phyloP scores from a whole-genome alignment of 352 stramenopile species.

The Globisporangium acanthophoron region DNA sequence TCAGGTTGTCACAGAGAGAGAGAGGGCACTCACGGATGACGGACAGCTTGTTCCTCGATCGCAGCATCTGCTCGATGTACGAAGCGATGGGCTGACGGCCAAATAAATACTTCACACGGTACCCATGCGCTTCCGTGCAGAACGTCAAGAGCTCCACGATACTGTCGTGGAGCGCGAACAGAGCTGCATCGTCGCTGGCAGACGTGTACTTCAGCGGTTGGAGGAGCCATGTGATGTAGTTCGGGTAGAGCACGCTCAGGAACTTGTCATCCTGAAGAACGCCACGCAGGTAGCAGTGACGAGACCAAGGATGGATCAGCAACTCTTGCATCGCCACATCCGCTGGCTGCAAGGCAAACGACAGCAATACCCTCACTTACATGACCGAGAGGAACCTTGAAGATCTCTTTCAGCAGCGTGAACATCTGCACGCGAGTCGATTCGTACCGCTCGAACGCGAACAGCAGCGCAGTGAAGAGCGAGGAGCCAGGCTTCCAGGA shows the following conservation, averaged over 20 bases:
- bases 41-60: slow-evolving; percentile 79
- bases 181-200: slow-evolving; percentile 31
- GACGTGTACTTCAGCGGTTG: slow-evolving; percentile 69
- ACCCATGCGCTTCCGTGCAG: slow-evolving; percentile 77
- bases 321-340: neutral
- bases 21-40: slow-evolving; percentile 58
- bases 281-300: neutral
- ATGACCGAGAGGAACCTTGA: slow-evolving; percentile 59
- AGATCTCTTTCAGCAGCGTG: slow-evolving; percentile 66
- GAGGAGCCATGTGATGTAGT: slow-evolving; percentile 84
- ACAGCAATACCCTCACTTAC: slow-evolving; percentile 16
- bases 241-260: slow-evolving; percentile 79
- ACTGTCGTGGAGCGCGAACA: slow-evolving; percentile 78
- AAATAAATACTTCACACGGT: slow-evolving; percentile 86
- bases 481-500: slow-evolving; percentile 59
- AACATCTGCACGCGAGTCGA: slow-evolving; percentile 58
- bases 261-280: slow-evolving; percentile 75
- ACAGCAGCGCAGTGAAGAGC: slow-evolving; percentile 64
- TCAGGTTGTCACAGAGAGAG: neutral
- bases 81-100: slow-evolving; percentile 68
- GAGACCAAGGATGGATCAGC: neutral
- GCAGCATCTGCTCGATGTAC: slow-evolving; percentile 70
- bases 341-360: neutral
- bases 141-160: slow-evolving; percentile 86
- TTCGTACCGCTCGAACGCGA: slow-evolving; percentile 66